Evolutionary conservation across 2,329 filamentous ascomycete genomes (phyloP).

Genomic region (Fusarium avenaceum): DNA sequence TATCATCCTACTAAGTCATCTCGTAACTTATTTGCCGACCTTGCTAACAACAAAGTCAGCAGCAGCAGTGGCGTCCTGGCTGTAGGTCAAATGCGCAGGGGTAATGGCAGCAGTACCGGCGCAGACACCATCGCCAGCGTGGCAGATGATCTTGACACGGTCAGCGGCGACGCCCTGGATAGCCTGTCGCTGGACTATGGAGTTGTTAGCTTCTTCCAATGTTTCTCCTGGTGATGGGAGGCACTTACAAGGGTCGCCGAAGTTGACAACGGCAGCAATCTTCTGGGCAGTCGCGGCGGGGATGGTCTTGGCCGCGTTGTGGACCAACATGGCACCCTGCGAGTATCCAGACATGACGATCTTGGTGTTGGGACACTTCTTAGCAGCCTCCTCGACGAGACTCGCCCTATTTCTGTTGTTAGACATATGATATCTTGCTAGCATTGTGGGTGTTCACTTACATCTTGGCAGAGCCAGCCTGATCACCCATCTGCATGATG

Average conservation of each 20-base stretch:
- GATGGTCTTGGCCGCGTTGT: slow-evolving; percentile 58
- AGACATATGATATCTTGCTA: not conserved
- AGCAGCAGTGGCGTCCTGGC: slow-evolving; percentile 49
- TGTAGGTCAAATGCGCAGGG: slow-evolving; percentile 48
- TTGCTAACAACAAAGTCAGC: slow-evolving; percentile 48
- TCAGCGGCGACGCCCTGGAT: slow-evolving; percentile 40
- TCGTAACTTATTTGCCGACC: slow-evolving; percentile 24
- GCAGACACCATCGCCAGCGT: slow-evolving; percentile 53
- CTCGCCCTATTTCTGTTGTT: slow-evolving; percentile 28
- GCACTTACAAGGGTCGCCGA: slow-evolving; percentile 49
- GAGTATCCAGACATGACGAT: slow-evolving; percentile 64
- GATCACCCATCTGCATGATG: slow-evolving; percentile 62
- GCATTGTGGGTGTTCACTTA: slow-evolving; percentile 52
- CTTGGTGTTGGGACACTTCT: slow-evolving; percentile 60
- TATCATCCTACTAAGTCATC: not conserved
- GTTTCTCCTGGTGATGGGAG: not conserved
- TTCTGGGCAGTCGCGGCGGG: slow-evolving; percentile 53
- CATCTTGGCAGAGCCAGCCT: slow-evolving; percentile 60
- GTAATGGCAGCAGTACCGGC: slow-evolving; percentile 48
- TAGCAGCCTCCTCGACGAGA: slow-evolving; percentile 52
- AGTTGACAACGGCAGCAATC: slow-evolving; percentile 51
- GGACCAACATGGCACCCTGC: slow-evolving; percentile 57
- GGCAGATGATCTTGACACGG: slow-evolving; percentile 51
- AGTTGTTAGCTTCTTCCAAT: slow-evolving; percentile 12
- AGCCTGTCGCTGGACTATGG: slow-evolving; percentile 40